Conservation (phyloP, 23 red algal genomes). For the Agarophyton chilense region DNA sequence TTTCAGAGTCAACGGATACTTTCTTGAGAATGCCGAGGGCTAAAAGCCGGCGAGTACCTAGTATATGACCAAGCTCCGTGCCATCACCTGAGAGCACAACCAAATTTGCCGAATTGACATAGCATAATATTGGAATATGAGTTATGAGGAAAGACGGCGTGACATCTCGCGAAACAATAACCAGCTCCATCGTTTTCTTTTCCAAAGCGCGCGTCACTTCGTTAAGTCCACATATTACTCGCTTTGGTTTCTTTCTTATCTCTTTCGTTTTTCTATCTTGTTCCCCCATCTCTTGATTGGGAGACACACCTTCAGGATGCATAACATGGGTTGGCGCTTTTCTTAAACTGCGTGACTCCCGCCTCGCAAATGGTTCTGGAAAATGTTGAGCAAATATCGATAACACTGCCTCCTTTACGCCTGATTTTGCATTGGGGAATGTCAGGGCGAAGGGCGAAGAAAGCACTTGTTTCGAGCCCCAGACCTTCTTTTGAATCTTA, state of each 20-base stretch:
- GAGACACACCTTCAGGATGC: not conserved
- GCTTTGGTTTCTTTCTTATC: constrained; percentile 16
- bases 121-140: constrained; percentile 60
- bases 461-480: constrained; percentile 64
- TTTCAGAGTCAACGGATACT: not conserved
- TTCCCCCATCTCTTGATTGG: not conserved
- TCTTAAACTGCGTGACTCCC: constrained; percentile 2
- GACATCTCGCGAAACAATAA: constrained; percentile 54
- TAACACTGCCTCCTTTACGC: constrained; percentile 9
- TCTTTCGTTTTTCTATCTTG: not conserved
- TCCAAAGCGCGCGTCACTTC: constrained; percentile 68
- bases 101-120: constrained; percentile 13
- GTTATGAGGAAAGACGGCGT: constrained; percentile 42
- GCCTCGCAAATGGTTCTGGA: constrained; percentile 38
- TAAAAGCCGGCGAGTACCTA: constrained; percentile 24
- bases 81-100: constrained; percentile 60
- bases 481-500: constrained; percentile 34
- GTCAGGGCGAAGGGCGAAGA: constrained; percentile 49
- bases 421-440: constrained; percentile 22
- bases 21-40: constrained; percentile 30
- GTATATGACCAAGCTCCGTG: constrained; percentile 33
- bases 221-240: constrained; percentile 51
- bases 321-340: not conserved
- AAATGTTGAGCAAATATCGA: constrained; percentile 9
- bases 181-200: constrained; percentile 13